Conservation (phyloP, 2,329 filamentous ascomycete species). For the Alternaria sp. region DNA sequence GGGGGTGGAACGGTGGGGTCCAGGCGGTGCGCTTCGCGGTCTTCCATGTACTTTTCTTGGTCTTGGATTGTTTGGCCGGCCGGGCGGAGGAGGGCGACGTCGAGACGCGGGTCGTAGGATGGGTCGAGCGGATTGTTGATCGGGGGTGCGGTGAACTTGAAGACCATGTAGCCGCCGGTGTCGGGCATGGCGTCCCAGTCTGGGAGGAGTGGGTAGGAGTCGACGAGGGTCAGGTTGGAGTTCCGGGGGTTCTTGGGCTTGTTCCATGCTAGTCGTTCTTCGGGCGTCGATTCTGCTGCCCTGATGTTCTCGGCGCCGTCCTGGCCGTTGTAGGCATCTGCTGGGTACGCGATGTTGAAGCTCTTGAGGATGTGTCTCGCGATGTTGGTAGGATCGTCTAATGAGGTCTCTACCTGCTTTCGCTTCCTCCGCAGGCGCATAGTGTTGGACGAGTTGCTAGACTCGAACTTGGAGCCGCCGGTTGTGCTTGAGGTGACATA, state of each 20-base stretch:
- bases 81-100: conserved; percentile 64
- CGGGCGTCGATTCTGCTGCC: conserved; percentile 59
- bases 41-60: conserved; percentile 57
- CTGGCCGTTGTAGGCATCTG: conserved; percentile 70
- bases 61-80: conserved; percentile 60
- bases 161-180: conserved; percentile 63
- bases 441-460: conserved; percentile 56
- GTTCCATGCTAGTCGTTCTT: conserved; percentile 65
- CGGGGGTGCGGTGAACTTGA: conserved; percentile 68
- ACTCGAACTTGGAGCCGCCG: conserved; percentile 55
- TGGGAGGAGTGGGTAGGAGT: conserved; percentile 66
- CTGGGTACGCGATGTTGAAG: conserved; percentile 69
- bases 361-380: conserved; percentile 67
- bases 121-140: conserved; percentile 52
- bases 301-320: conserved; percentile 63
- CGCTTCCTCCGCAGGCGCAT: conserved; percentile 51
- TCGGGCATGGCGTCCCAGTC: conserved; percentile 67
- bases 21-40: conserved; percentile 48
- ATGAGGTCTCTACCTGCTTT: conserved; percentile 44
- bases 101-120: conserved; percentile 64
- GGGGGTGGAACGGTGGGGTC: conserved; percentile 60
- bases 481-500: conserved; percentile 73
- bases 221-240: conserved; percentile 62
- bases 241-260: conserved; percentile 66
- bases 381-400: conserved; percentile 67